Percentiles rank a stretch among this genome's conserved stretches.
Conservation (phyloP, 177 flowering plant genomes). For the Vitis hybrid region DNA sequence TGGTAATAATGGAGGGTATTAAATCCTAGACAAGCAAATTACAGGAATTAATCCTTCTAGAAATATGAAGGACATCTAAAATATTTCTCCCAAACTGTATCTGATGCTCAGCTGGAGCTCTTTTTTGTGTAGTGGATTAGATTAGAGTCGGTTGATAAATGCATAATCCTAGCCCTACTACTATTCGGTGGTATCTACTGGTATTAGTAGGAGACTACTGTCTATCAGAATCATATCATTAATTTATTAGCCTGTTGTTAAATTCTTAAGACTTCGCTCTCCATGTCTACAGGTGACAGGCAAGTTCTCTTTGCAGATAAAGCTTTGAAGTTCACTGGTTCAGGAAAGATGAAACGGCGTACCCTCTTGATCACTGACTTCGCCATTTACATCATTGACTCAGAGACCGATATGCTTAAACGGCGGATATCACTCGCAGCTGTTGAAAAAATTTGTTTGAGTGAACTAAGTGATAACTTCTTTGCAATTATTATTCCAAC, state of each 20-base stretch:
- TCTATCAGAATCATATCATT: not conserved
- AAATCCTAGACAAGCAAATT: too few species aligned
- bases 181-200: too few species aligned
- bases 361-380: slow-evolving; percentile 74
- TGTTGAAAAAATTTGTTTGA: slow-evolving; percentile 82
- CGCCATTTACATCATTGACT: slow-evolving; percentile 87
- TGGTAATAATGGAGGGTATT: too few species aligned
- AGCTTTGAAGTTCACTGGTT: slow-evolving; percentile 86
- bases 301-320: slow-evolving; percentile 91
- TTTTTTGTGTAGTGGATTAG: too few species aligned
- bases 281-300: slow-evolving; percentile 67
- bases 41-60: too few species aligned
- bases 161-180: too few species aligned
- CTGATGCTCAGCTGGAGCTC: too few species aligned
- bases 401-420: slow-evolving; percentile 69
- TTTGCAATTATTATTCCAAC: slow-evolving; percentile 82
- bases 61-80: too few species aligned
- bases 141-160: too few species aligned
- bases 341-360: slow-evolving; percentile 91
- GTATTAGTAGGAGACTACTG: too few species aligned
- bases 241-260: not conserved
- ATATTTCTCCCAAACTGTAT: too few species aligned
- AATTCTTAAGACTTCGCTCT: not conserved
- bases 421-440: slow-evolving; percentile 79
- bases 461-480: slow-evolving; percentile 89